phyloP scores from a whole-genome alignment of 495 filamentous ascomycete genomes.

The Mycothermus thermophilus region DNA sequence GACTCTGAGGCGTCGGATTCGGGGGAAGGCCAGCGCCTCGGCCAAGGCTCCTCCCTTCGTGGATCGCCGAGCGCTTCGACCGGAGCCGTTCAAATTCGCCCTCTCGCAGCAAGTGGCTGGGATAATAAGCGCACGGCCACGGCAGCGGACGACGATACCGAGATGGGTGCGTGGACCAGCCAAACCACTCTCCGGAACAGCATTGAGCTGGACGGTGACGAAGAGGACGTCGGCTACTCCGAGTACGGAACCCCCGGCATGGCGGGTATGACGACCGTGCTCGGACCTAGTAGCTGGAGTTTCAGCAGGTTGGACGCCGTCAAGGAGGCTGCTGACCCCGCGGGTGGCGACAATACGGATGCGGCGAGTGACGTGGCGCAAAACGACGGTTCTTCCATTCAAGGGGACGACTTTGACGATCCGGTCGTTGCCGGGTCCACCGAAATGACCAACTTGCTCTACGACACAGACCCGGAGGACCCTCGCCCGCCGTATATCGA shows the following conservation, averaged over 20 bases:
- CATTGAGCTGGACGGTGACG: conserved; percentile 30
- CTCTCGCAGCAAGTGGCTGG: conserved; percentile 47
- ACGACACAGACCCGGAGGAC: too few species aligned
- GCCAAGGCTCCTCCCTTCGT: conserved; percentile 65
- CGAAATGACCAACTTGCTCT: conserved; percentile 10
- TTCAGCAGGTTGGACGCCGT: conserved; percentile 18
- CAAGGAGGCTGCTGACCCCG: conserved; percentile 6
- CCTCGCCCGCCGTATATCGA: conserved; percentile 8
- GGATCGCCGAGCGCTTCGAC: conserved; percentile 72
- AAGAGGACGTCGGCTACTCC: conserved; percentile 16
- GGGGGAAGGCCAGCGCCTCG: conserved; percentile 80
- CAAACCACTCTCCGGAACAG: conserved; percentile 18
- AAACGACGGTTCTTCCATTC: conserved; percentile 12
- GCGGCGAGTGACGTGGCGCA: conserved; percentile 31
- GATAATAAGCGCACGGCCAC: conserved; percentile 12
- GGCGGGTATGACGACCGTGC: conserved; percentile 16
- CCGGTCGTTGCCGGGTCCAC: too few species aligned
- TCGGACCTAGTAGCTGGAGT: conserved; percentile 20
- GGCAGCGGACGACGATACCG: conserved; percentile 7
- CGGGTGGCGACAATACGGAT: conserved; percentile 13
- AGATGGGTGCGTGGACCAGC: conserved; percentile 9
- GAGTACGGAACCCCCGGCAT: conserved; percentile 15
- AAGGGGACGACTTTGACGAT: conserved; percentile 7
- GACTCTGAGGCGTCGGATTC: conserved; percentile 36
- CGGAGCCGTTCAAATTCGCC: conserved; percentile 63